Conservation (phyloP, 2,329 filamentous ascomycete genomes). For the Colletotrichum costaricense region DNA sequence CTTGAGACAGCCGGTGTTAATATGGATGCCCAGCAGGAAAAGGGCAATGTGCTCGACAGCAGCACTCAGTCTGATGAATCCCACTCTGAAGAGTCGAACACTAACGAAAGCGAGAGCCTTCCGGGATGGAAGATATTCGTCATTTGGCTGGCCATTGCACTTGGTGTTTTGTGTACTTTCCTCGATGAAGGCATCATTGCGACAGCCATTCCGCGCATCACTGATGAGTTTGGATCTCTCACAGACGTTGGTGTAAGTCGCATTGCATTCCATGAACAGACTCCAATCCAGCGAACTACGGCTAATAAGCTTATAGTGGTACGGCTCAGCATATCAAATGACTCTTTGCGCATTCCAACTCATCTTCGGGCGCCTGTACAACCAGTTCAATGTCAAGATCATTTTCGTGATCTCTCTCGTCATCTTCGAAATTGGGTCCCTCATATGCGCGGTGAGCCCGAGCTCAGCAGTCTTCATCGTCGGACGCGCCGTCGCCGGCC, state of each 20-base stretch:
- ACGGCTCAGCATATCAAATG: slow-evolving; percentile 43
- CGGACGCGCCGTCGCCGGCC: slow-evolving; percentile 49
- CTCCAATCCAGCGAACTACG: not conserved
- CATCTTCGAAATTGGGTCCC: slow-evolving; percentile 46
- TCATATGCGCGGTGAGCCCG: slow-evolving; percentile 49
- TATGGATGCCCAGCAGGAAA: not conserved
- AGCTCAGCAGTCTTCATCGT: slow-evolving; percentile 49
- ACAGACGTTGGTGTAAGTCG: slow-evolving; percentile 52
- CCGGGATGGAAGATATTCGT: slow-evolving; percentile 12
- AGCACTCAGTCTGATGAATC: not conserved
- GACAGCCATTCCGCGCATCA: slow-evolving; percentile 49
- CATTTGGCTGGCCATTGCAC: slow-evolving; percentile 15
- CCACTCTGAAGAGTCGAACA: not conserved
- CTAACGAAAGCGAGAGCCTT: not conserved
- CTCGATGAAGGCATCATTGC: slow-evolving; percentile 45
- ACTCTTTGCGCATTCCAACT: slow-evolving; percentile 41
- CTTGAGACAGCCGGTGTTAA: not conserved
- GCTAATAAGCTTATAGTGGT: slow-evolving; percentile 39
- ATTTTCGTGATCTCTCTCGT: slow-evolving; percentile 43
- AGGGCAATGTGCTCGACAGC: not conserved
- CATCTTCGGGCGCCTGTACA: slow-evolving; percentile 46
- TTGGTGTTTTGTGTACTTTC: slow-evolving; percentile 22
- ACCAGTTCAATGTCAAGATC: slow-evolving; percentile 43
- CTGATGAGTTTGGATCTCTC: slow-evolving; percentile 49
- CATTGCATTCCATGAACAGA: not conserved